Evolutionary conservation across 148 eudicot genomes (phyloP), one percentile per base, ranked within the genome.

Genomic region (Chenopodium berlandieri): DNA sequence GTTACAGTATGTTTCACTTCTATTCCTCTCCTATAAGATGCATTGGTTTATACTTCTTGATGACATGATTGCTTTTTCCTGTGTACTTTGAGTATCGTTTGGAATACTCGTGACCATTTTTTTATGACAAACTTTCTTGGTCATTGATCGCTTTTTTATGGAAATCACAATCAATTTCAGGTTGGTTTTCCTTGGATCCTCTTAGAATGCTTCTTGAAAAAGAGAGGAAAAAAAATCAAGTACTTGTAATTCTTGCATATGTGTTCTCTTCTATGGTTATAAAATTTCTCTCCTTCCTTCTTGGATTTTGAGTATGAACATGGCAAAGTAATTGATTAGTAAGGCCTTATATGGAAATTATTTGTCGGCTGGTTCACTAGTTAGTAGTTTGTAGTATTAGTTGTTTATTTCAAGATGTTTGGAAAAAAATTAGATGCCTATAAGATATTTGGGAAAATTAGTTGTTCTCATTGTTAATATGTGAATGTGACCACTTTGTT

Each of bases 1-100:
- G 99, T 54, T 94, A 94, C 87, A 96, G 99, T 96, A 87, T 73
- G 91, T 73, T 74, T 73, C 19, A 4, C 23, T 16, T 79, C 75
- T 34, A 20, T 68, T 14, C 48, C 68, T 37, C 34, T 78, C 78
- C 9, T 77, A 62, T 17, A 34, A 34, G 60, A 2, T 78, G 47
- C 20, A 10, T 65, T 64, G 22, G 16, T 78, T 64, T 72, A 9
- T 25, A 40, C 22, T 62, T 23, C 25, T 11, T 0, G 0, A 27
- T 0, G 27, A 27, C 27, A 27, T 27, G 27, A 27, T 27, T 30
- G 30, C 44, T 71, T 20, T 25, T 50, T 7, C 5, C 5, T 7
- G 7, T 37, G 44, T 37, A 5, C 1, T 37, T 37, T 37, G 16
- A 5, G 58, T 16, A 17, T 16, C 31, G 13, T 67, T 50, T 66